Evolutionary conservation across 495 filamentous ascomycete genomes (phyloP), one percentile per base, ranked within the genome.

Genomic region (Podospora bellae-mahoneyi): DNA sequence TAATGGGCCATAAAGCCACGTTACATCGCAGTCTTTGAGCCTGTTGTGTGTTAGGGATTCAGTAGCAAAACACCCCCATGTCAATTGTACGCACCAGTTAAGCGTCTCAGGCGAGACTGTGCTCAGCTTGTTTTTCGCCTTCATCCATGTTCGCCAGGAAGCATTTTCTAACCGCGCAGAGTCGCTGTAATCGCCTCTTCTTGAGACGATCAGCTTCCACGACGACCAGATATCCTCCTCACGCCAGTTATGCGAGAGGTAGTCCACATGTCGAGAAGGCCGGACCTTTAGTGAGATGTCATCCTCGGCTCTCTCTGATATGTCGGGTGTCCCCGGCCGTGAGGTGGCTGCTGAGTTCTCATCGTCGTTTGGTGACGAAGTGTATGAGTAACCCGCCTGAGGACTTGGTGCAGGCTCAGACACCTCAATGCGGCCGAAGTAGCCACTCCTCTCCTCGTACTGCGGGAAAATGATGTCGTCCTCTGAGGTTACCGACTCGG

Each of bases 221-320:
- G 94, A 97, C 16, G 92, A 86, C 95, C 95, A 99, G 13, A 99
- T 96, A 78, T 99, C 95, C 78, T 97, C 94, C 79, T 98, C 94
- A 56, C 86, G 87, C 95, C 95, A 99, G 65, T 94, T 87, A 73
- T 99, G 91, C 44, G 94, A 96, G 5, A 99, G 84, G 76, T 99
- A 99, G 78, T 99, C 95, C 48, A 98, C 95, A 80, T 98, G 95
- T 39, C 92, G 83, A 15, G 92, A 93, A 27, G 95, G 95, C 71
- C 92, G 89, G 26, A 82, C 83, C 67, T 88, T 84, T 28, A 97
- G 82, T 27, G 90, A 89, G 18, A 87, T 91, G 77, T 98, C 95
- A 74, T 99, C 95, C 59, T 91, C 90, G 18, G 91, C 89, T 63
- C 83, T 81, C 57, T 85, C 83, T 19, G 73, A 64, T 16, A 74